Evolutionary conservation across 805 yeast species (phyloP).

Genomic region (Peterozyma xylosa): DNA sequence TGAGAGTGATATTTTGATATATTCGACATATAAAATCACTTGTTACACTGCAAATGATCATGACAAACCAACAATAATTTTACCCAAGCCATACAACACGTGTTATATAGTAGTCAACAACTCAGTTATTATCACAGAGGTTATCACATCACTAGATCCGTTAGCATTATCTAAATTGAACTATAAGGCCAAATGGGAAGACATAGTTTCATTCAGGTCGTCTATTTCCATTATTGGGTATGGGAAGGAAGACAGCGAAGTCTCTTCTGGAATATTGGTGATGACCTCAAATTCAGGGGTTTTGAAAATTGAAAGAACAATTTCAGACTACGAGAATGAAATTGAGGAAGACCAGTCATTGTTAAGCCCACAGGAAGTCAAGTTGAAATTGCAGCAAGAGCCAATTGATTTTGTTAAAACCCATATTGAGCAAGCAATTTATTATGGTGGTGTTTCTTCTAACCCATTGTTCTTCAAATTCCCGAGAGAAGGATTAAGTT

Average conservation of each 20-base stretch:
- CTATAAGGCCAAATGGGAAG: slow-evolving; percentile 68
- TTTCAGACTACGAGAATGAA: slow-evolving; percentile 15
- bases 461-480: slow-evolving; percentile 41
- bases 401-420: slow-evolving; percentile 43
- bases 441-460: slow-evolving; percentile 28
- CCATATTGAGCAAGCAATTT: slow-evolving; percentile 80
- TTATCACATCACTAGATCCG: slow-evolving; percentile 33
- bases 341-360: slow-evolving; percentile 13
- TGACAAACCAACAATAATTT: slow-evolving; percentile 38
- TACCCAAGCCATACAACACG: slow-evolving; percentile 48
- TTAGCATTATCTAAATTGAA: slow-evolving; percentile 15
- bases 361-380: not conserved
- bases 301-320: slow-evolving; percentile 45
- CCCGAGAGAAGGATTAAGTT: slow-evolving; percentile 29
- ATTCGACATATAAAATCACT: slow-evolving; percentile 61
- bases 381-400: slow-evolving; percentile 10
- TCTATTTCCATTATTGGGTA: slow-evolving; percentile 49
- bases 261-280: slow-evolving; percentile 14
- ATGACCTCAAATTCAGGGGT: slow-evolving; percentile 55
- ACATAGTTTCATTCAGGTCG: slow-evolving; percentile 51
- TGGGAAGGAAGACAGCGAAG: slow-evolving; percentile 25
- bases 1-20: slow-evolving; percentile 41
- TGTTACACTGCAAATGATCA: slow-evolving; percentile 27
- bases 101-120: slow-evolving; percentile 46
- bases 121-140: slow-evolving; percentile 61